Base-by-base conservation (phyloP, 352 stramenopile genomes). In the Sclerospora graminicola region DNA sequence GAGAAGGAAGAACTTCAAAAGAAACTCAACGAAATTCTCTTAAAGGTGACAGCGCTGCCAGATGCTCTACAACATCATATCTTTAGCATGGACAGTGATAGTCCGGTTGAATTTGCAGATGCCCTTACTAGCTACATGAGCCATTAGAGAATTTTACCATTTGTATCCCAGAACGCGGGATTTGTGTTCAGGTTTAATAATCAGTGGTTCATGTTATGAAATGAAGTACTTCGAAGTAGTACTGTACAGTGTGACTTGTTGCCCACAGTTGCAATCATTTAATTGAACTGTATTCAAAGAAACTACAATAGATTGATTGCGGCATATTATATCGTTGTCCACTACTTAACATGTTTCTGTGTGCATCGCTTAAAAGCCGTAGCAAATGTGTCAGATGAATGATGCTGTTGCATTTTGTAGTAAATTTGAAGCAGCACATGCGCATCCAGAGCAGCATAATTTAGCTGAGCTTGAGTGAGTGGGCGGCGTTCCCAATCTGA, bases 1-100 rank as follows among this genome's bases (percentile, higher is more conserved):
- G 80, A 91, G 31, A 87, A 84, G 38, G 69, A 85, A 14, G 73
- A 88, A 44, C 58, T 91, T 7, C 80, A 88, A 55, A 84, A 79
- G 45, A 79, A 81, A 32, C 57, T 89, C 9, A 83, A 73, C 52
- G 72, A 84, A 15, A 79, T 91, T 48, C 82, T 88, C 34, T 53
- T 89, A 11, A 77, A 79, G 28, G 66, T 88, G 27, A 84, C 74
- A 15, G 61, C 77, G 11, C 51, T 91, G 14, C 80, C 80, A 16
- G 54, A 71, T 0, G 42, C 66, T 9, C n/a, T 91, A 5, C 80
- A 91, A 51, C 55, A 89, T 31, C 74, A 89, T 31, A 44, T 88
- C 14, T 84, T 91, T 21, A 77, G 69, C 23, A 53, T 79, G 24
- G 42, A 57, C 30, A 54, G 13, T 11, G 49, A 61, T 16, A 40